Conservation (phyloP, 139 green algal species). For the Chlamydomonas sp. region DNA sequence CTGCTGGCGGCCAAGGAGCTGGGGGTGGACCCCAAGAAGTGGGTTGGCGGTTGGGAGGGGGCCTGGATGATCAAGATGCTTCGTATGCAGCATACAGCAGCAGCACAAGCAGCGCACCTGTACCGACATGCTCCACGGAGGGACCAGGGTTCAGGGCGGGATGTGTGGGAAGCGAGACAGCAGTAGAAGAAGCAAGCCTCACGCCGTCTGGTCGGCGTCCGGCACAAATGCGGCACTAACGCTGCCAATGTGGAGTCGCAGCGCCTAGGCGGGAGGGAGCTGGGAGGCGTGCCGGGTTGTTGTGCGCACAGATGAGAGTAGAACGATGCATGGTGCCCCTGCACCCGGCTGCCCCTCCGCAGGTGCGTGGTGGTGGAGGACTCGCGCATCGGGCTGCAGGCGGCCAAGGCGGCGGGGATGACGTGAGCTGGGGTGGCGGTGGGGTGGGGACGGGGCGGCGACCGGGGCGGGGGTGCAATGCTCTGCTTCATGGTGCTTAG, state of each 20-base stretch:
- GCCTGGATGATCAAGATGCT: neutral
- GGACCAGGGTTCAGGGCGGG: neutral
- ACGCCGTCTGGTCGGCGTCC: no score
- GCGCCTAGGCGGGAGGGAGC: no score
- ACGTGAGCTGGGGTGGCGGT: conserved; percentile 26
- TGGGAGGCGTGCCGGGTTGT: no score
- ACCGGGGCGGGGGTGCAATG: no score
- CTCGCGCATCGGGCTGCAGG: conserved; percentile 88
- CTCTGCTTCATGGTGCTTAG: no score
- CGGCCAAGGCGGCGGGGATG: conserved; percentile 96
- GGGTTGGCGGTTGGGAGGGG: neutral
- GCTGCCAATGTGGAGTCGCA: no score
- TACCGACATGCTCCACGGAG: neutral
- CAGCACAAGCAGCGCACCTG: no score
- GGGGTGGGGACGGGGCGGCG: neutral
- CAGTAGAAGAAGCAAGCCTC: no score
- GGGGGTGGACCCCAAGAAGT: conserved; percentile 80
- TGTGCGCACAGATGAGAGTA: no score
- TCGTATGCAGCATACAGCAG: no score
- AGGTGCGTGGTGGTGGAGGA: conserved; percentile 96
- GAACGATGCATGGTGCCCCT: neutral
- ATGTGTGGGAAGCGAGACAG: no score
- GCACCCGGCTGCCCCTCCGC: neutral
- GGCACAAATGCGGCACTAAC: no score
- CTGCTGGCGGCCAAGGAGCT: conserved; percentile 89